Evolutionary conservation across 371 early-diverging fungal species (phyloP).

Genomic region (Mucor saturninus): DNA sequence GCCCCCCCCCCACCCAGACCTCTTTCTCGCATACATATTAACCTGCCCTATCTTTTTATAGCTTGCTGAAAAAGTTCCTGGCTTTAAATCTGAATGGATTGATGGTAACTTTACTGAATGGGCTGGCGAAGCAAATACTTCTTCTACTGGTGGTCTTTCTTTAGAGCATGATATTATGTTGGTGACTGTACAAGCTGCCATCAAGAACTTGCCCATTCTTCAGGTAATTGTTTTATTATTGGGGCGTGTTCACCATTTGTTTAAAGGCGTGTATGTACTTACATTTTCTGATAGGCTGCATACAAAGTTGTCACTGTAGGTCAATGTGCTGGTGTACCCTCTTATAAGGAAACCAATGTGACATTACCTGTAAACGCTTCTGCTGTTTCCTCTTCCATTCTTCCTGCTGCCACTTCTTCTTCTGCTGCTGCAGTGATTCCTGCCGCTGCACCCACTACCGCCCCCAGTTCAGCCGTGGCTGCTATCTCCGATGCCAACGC

Average conservation of each 20-base stretch:
- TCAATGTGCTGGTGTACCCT: slow-evolving; percentile 40
- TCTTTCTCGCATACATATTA: background rate
- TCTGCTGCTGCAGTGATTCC: background rate
- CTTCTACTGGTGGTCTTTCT: slow-evolving; percentile 56
- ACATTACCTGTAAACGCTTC: slow-evolving; percentile 17
- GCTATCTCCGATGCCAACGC: slow-evolving; percentile 5
- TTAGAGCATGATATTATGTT: slow-evolving; percentile 62
- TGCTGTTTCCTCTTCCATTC: slow-evolving; percentile 16
- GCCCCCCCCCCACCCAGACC: background rate
- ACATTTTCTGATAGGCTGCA: slow-evolving; percentile 26
- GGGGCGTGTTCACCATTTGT: no score
- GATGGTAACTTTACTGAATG: slow-evolving; percentile 57
- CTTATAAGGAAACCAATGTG: slow-evolving; percentile 43
- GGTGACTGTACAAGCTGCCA: slow-evolving; percentile 62
- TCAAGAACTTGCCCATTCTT: slow-evolving; percentile 58
- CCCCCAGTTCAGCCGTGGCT: background rate
- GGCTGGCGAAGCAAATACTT: slow-evolving; percentile 46
- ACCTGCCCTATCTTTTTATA: slow-evolving; percentile 3
- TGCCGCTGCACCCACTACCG: slow-evolving; percentile 11
- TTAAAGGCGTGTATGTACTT: background rate
- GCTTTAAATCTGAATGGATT: slow-evolving; percentile 44
- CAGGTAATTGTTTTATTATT: slow-evolving; percentile 24
- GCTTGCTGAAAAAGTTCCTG: slow-evolving; percentile 33
- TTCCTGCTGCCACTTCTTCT: slow-evolving; percentile 25
- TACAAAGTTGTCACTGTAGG: slow-evolving; percentile 52